Base-by-base conservation (phyloP, 768 basidiomycete species). In the Inosperma sp. region DNA sequence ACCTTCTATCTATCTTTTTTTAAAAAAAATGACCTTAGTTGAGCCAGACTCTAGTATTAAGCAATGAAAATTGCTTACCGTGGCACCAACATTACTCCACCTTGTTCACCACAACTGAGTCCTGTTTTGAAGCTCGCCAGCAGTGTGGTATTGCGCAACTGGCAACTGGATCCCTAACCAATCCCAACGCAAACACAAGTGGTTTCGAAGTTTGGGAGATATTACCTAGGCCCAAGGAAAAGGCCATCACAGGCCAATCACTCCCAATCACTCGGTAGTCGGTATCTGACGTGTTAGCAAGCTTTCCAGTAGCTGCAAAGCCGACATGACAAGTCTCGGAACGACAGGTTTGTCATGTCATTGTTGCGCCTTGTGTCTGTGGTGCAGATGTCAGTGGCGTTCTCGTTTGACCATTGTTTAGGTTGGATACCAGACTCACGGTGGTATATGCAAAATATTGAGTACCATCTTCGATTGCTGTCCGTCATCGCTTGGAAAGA, bases 211-310 rank as follows among this genome's bases (percentile, higher is more conserved):
- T 21, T 17, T 40, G 39, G 23, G 78, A 59, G 3, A 47, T 41
- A 39, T 53, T 67, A 12, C 77, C 78, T 7, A 80, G 65, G 55
- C 80, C 71, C 12, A 76, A 62, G 0, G 77, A 67, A 47, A 77
- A 70, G 2, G 72, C 76, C 53, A 82, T 70, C 16, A 79, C 76
- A 19, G 77, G 76, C 69, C 40, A 39, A 27, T 25, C n/a, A 36
- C 48, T 47, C 9, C 77, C 69, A 4, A 70, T 65, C 17, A 26
- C 22, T 26, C 77, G 71, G 60, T 72, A 78, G 26, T 65, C 60
- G 13, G 64, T 66, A 49, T 79, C 76, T 5, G 62, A 57, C 1
- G 68, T 67, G 53, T 74, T 73, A 17, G 58, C 54, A 23, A 80
- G 68, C 13, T 46, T 53, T 10, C 73, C 72, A 29, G 67, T 59